Base-by-base conservation (phyloP, 2,329 filamentous ascomycete species). In the Purpureocillium lavendulum region DNA sequence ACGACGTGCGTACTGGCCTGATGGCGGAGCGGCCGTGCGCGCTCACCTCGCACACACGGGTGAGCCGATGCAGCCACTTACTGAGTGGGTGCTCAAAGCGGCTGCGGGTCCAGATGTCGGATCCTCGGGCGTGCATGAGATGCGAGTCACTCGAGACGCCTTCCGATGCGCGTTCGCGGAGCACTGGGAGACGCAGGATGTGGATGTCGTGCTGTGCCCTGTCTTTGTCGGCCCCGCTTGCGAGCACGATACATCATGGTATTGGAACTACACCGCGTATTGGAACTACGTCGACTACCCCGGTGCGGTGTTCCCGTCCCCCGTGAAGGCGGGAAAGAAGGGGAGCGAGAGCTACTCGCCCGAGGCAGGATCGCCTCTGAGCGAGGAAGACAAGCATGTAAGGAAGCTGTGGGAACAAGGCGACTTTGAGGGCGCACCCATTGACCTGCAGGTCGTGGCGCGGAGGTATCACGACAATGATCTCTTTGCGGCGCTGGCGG, bases 281-380 rank as follows among this genome's bases (percentile, higher is more conserved):
- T 64, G 53, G 47, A 62, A 62, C 18, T 57, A 61, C 14, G 45
- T 63, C 2, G 60, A 64, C 34, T 61, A 56, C 13, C 59, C 61
- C 0, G 60, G 53, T 0, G 53, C 54, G 0, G 58, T 59, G 0
- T 30, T 64, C 0, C 61, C 60, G 1, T 63, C 60, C 1, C 56
- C 59, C 0, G 43, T 49, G 10, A 48, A 39, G 26, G 39, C 46
- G 21, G 21, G 21, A 5, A 26, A 26, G 21, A 39, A 30, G 21
- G 40, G 33, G 6, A 29, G 39, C 21, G 36, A 32, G 16, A 29
- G 15, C 10, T 39, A 39, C 17, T 5, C 21, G 5, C 21, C 21
- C 5, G 29, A n/a, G 4, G n/a, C 13, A 5, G 30, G 24, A 29
- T 28, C 32, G 15, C 32, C 40, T 7, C 14, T 42, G 36, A 21